Evolutionary conservation across 495 filamentous ascomycete species (phyloP).

Genomic region (Neurospora intermedia): DNA sequence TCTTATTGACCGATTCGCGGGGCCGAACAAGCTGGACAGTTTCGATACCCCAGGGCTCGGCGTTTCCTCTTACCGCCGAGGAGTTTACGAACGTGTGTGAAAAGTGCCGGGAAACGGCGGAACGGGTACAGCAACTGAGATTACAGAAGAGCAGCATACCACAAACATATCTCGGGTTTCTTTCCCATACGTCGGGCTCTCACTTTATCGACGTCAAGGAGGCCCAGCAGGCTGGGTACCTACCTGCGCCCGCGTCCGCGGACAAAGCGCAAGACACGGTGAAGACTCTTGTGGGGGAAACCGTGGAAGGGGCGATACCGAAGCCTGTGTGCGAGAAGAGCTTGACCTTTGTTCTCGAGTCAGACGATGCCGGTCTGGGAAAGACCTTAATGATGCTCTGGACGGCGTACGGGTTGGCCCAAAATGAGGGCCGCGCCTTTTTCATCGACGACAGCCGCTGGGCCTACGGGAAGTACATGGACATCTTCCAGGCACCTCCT

Average conservation of each 20-base stretch:
- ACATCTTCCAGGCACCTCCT: conserved; percentile 54
- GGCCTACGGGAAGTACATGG: conserved; percentile 60
- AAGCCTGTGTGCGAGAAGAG: conserved; percentile 49
- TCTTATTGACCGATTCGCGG: conserved; percentile 45
- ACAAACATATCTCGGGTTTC: conserved; percentile 39
- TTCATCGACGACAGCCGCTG: conserved; percentile 69
- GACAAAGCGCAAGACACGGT: conserved; percentile 13
- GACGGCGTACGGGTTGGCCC: conserved; percentile 64
- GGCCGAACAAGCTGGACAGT: conserved; percentile 58
- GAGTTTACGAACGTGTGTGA: conserved; percentile 52
- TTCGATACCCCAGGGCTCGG: conserved; percentile 46
- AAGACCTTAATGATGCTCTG: conserved; percentile 60
- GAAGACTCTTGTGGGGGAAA: conserved; percentile 26
- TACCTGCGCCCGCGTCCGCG: conserved; percentile 27
- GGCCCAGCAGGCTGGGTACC: conserved; percentile 45
- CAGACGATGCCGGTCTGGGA: conserved; percentile 55
- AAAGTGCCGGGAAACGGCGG: conserved; percentile 44
- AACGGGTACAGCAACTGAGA: conserved; percentile 36
- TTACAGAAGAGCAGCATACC: conserved; percentile 27
- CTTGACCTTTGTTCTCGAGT: conserved; percentile 61
- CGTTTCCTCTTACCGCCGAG: conserved; percentile 46
- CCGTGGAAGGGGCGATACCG: conserved; percentile 20
- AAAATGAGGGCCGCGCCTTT: conserved; percentile 56
- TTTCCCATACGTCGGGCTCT: conserved; percentile 46
- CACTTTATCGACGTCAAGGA: conserved; percentile 59